Conservation (phyloP, 2,329 filamentous ascomycete species). For the Pestalotiopsis sp. region DNA sequence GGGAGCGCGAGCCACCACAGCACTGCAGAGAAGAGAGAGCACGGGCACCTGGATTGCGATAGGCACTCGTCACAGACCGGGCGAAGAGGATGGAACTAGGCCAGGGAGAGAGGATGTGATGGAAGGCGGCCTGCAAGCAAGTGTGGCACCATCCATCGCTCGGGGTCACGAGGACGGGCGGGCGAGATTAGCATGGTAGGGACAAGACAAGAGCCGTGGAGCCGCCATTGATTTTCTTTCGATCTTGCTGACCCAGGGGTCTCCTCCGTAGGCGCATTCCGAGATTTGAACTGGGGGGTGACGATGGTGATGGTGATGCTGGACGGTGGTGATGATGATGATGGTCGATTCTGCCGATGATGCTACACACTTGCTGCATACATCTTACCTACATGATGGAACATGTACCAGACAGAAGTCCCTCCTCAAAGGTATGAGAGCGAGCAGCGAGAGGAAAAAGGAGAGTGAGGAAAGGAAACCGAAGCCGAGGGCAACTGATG, state of each 20-base stretch:
- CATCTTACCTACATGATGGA: background rate
- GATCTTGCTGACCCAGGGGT: too few species aligned
- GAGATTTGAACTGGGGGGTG: too few species aligned
- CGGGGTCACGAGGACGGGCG: conserved; percentile 8
- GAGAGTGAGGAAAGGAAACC: background rate
- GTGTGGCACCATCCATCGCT: conserved; percentile 12
- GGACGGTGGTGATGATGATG: too few species aligned
- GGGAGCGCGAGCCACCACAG: background rate
- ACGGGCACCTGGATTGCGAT: conserved; percentile 8
- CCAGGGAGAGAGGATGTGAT: background rate
- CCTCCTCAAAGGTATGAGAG: too few species aligned
- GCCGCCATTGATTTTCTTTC: too few species aligned
- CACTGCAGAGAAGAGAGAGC: background rate
- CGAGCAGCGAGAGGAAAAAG: background rate
- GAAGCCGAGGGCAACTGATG: background rate
- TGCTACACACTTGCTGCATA: too few species aligned
- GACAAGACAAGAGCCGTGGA: background rate
- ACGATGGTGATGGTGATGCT: too few species aligned
- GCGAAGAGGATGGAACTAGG: conserved; percentile 1
- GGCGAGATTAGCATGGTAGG: background rate
- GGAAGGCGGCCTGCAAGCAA: conserved; percentile 10
- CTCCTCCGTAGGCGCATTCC: too few species aligned
- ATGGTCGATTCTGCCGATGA: too few species aligned
- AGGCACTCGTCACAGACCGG: conserved; percentile 12
- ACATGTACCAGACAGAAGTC: too few species aligned